Evolutionary conservation across 495 filamentous ascomycete species (phyloP).

Genomic region (Aspergillus baeticus): DNA sequence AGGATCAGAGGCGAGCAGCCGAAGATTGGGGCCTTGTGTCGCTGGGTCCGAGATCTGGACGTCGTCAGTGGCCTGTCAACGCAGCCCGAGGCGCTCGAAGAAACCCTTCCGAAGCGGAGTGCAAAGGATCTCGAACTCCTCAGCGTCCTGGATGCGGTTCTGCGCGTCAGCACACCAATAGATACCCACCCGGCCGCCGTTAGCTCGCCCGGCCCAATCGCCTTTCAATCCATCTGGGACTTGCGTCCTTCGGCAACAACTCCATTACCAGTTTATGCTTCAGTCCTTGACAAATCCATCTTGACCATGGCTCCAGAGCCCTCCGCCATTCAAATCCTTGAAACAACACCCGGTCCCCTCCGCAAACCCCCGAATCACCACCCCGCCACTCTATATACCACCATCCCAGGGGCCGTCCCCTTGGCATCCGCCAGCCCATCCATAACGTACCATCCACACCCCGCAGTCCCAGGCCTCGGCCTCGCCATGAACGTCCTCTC

Average conservation of each 20-base stretch:
- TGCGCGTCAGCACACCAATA: conserved; percentile 37
- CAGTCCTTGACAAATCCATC: conserved; percentile 38
- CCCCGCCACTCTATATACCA: conserved; percentile 38
- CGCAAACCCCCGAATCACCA: conserved; percentile 43
- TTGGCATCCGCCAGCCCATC: conserved; percentile 24
- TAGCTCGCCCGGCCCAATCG: conserved; percentile 31
- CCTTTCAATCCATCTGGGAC: conserved; percentile 41
- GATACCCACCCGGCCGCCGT: conserved; percentile 28
- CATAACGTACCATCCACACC: conserved; percentile 38
- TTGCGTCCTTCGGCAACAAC: conserved; percentile 31
- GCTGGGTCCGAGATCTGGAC: conserved; percentile 41
- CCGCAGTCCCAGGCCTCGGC: conserved; percentile 38
- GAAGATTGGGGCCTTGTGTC: conserved; percentile 40
- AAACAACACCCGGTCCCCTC: conserved; percentile 31
- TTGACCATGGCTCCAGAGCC: conserved; percentile 27
- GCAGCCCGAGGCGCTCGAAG: conserved; percentile 20
- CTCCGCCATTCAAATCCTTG: conserved; percentile 33
- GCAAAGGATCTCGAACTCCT: conserved; percentile 29
- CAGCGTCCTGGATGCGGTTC: conserved; percentile 35
- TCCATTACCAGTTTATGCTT: conserved; percentile 31
- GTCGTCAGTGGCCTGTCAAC: conserved; percentile 41
- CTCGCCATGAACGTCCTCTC: conserved; percentile 35
- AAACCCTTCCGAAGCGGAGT: conserved; percentile 22
- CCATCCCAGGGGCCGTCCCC: conserved; percentile 31
- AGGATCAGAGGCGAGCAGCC: conserved; percentile 35